phyloP scores from a whole-genome alignment of 2,329 filamentous ascomycete genomes.

The Ploettnerulaceae sp. region DNA sequence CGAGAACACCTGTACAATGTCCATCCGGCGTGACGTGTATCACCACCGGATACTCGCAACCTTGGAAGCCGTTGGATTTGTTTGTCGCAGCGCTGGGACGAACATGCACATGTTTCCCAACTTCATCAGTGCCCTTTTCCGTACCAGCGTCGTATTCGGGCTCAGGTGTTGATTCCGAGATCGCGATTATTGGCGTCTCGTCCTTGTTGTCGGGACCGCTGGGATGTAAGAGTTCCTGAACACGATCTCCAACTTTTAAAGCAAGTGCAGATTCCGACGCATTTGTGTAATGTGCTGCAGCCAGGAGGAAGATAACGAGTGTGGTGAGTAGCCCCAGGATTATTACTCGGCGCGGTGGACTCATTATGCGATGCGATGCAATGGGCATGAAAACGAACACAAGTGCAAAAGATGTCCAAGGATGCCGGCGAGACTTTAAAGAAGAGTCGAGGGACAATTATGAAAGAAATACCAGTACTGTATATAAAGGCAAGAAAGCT shows the following conservation, averaged over 20 bases:
- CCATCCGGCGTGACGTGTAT: constrained; percentile 14
- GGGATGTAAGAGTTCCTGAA: background rate
- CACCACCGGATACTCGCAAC: constrained; percentile 10
- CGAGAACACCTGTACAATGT: constrained; percentile 10
- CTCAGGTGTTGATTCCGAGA: background rate
- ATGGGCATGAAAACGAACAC: too few relatives aligned
- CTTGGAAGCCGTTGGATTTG: constrained; percentile 1
- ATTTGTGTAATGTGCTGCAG: background rate
- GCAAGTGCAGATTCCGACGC: constrained; percentile 3
- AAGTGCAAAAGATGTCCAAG: too few relatives aligned
- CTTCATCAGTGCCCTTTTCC: background rate
- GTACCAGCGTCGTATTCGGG: background rate
- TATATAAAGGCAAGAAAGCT: too few relatives aligned
- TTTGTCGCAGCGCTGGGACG: constrained; percentile 2
- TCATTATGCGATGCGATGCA: too few relatives aligned
- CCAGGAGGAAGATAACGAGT: background rate
- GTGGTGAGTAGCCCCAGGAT: constrained; percentile 1
- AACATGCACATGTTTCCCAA: constrained; percentile 9
- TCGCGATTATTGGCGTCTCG: background rate
- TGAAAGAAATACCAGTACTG: too few relatives aligned
- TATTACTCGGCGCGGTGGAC: constrained; percentile 2
- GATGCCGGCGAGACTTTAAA: too few relatives aligned
- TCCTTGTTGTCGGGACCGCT: background rate
- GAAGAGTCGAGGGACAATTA: too few relatives aligned
- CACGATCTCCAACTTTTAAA: background rate